Percentiles rank a stretch among this genome's conserved stretches.
Evolutionary conservation across 1,139 yeast species (phyloP).

Genomic region (Yamadazyma conglobata): DNA sequence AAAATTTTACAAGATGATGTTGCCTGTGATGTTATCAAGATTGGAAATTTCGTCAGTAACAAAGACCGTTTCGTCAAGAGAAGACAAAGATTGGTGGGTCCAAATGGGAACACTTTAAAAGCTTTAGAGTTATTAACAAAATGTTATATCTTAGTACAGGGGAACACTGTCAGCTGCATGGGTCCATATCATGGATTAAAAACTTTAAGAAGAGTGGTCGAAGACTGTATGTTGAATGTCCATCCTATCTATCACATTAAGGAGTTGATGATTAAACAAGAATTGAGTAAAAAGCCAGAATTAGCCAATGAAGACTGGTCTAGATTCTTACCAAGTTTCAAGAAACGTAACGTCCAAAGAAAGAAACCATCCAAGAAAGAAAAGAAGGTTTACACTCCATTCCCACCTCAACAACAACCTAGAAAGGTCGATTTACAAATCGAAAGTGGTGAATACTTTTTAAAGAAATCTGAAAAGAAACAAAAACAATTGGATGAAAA

Average conservation of each 20-base stretch:
- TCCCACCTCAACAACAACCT: conserved; percentile 98
- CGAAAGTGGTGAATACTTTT: conserved; percentile 97
- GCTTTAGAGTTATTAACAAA: conserved; percentile 90
- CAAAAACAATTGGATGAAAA: conserved; percentile 70
- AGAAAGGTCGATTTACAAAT: conserved; percentile 96
- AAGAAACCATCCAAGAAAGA: conserved; percentile 70
- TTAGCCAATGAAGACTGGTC: conserved; percentile 97
- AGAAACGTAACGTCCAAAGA: conserved; percentile 93
- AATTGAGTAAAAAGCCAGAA: conserved; percentile 90
- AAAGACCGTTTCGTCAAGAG: conserved; percentile 94
- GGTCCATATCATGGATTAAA: conserved; percentile 94
- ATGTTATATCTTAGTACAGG: conserved; percentile 94
- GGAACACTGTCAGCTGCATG: conserved; percentile 96
- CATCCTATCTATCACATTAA: conserved; percentile 97
- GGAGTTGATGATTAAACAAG: conserved; percentile 96
- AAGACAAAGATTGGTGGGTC: conserved; percentile 95
- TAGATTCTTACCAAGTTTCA: conserved; percentile 93
- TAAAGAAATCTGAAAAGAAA: conserved; percentile 80
- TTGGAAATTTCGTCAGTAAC: conserved; percentile 83
- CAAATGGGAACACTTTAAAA: conserved; percentile 93
- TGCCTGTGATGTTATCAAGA: conserved; percentile 95
- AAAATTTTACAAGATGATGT: conserved; percentile 87
- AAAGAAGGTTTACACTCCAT: conserved; percentile 93
- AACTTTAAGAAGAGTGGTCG: conserved; percentile 89
- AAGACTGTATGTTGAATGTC: conserved; percentile 93